phyloP scores from a whole-genome alignment of 1,139 yeast genomes.

The Hyphopichia burtonii region DNA sequence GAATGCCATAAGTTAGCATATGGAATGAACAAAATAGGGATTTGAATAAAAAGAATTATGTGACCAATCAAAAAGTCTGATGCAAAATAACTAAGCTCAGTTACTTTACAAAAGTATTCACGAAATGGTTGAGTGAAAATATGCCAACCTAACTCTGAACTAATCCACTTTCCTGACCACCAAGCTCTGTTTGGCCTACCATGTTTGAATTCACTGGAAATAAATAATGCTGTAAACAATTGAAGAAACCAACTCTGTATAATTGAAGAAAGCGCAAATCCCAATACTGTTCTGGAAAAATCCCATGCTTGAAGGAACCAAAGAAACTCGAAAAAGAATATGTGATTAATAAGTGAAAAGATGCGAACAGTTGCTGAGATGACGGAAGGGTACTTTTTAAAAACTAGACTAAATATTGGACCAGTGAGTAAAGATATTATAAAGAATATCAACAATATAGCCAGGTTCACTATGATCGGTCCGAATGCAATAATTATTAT shows the following conservation, averaged over 20 bases:
- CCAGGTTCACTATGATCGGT: slow-evolving; percentile 48
- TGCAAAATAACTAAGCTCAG: slow-evolving; percentile 55
- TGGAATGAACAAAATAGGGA: slow-evolving; percentile 56
- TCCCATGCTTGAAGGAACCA: slow-evolving; percentile 57
- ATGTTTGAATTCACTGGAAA: slow-evolving; percentile 51
- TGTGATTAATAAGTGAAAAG: slow-evolving; percentile 40
- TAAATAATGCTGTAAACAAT: slow-evolving; percentile 32
- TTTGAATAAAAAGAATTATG: slow-evolving; percentile 45
- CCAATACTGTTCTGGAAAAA: slow-evolving; percentile 47
- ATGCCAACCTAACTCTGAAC: slow-evolving; percentile 52
- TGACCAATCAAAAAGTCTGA: slow-evolving; percentile 56
- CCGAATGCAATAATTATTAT: slow-evolving; percentile 40
- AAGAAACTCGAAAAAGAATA: slow-evolving; percentile 47
- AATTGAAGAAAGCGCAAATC: slow-evolving; percentile 38
- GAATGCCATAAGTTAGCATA: slow-evolving; percentile 75
- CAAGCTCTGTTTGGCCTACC: slow-evolving; percentile 55
- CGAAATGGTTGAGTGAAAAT: slow-evolving; percentile 53
- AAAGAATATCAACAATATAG: slow-evolving; percentile 36
- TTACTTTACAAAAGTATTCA: slow-evolving; percentile 52
- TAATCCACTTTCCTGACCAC: slow-evolving; percentile 71
- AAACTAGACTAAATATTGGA: slow-evolving; percentile 39
- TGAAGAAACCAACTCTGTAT: slow-evolving; percentile 48
- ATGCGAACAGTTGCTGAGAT: slow-evolving; percentile 46
- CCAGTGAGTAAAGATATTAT: slow-evolving; percentile 44
- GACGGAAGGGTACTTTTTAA: slow-evolving; percentile 40